Base-by-base conservation (phyloP, 495 filamentous ascomycete species). In the Cairneyella variabilis region DNA sequence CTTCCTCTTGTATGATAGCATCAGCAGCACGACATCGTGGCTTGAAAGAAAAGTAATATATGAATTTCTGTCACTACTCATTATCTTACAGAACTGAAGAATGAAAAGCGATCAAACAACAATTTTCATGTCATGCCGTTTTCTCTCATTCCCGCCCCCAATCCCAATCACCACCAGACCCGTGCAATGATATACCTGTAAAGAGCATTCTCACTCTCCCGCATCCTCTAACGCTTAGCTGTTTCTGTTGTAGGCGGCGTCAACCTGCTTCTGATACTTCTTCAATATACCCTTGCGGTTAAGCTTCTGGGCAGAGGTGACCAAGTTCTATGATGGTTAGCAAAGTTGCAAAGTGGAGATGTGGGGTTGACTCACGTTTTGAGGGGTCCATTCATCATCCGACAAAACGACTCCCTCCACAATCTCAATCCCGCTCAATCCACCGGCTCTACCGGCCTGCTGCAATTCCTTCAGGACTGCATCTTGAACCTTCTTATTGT, bases 371-470 rank as follows among this genome's bases (percentile, higher is more conserved):
- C 90, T 83, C 77, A 95, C 92, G 71, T 95, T 97, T 48, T 95
- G 87, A 45, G 93, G 88, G 22, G 87, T 97, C 93, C 93, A 98
- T 67, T 98, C 93, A 69, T 98, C 92, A 57, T 96, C 91, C 1
- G 90, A 87, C 65, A 98, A 67, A 5, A 96, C 90, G 14, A 95
- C 90, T 56, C 93, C 93, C 53, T 90, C 85, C 60, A 98, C 86
- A 45, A 97, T 89, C 73, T 98, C 93, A 59, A 95, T 90, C 20
- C 89, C 86, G 16, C 74, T 76, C 44, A 98, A 75, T 7, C 91
- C 89, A 59, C 86, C 89, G 30, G 81, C 77, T 56, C 79, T 80
- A 39, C 92, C 93, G 1, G 79, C 79, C 25, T 64, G 68, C 70
- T 95, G 90, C 38, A 98, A 77, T 67, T 96, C 86, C 71, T 82